Conservation (phyloP, 257 asterid species). For the Fraxinus anomala region DNA sequence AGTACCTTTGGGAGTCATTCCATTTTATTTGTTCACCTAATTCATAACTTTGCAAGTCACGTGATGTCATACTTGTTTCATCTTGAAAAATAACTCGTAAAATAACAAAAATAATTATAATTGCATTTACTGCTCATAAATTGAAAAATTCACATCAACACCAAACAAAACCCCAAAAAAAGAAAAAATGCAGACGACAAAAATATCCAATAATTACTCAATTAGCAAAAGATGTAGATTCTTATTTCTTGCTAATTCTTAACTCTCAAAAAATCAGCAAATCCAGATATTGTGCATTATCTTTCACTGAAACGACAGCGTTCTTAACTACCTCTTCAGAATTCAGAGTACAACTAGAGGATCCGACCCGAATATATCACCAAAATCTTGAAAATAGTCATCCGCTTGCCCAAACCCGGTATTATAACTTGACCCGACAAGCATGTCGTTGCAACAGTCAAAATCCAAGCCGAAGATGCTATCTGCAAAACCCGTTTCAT, state of each 20-base stretch:
- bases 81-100: background rate
- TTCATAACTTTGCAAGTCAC: constrained; percentile 33
- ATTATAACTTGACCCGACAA: constrained; percentile 29
- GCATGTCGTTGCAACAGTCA: constrained; percentile 5
- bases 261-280: constrained; percentile 39
- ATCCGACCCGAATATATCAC: constrained; percentile 92
- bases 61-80: background rate
- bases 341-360: constrained; percentile 58
- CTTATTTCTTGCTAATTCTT: constrained; percentile 19
- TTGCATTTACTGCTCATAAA: background rate
- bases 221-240: constrained; percentile 2
- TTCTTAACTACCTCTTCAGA: background rate
- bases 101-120: background rate
- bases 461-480: constrained; percentile 27
- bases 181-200: no score
- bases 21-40: constrained; percentile 48
- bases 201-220: background rate
- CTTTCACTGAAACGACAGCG: constrained; percentile 1
- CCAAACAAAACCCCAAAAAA: background rate
- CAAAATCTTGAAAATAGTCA: constrained; percentile 57
- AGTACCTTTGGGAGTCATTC: constrained; percentile 32
- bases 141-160: constrained; percentile 16
- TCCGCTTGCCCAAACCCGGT: constrained; percentile 45
- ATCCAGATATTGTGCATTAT: constrained; percentile 1
- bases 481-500: constrained; percentile 23